phyloP scores from a whole-genome alignment of 495 filamentous ascomycete genomes.

The Penicillium subrubescens region DNA sequence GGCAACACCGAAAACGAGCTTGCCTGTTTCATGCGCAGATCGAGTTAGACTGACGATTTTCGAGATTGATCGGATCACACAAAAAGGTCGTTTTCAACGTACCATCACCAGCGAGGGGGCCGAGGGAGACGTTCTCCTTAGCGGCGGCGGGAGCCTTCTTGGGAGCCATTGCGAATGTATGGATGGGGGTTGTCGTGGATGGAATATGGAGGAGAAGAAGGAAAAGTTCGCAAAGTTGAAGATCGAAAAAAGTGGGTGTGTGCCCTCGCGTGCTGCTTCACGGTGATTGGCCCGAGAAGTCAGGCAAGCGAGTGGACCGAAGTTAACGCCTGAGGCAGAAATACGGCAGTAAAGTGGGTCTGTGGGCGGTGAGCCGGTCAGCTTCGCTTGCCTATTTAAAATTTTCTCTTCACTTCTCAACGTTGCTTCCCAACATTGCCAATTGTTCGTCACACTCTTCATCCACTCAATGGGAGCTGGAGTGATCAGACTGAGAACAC shows the following conservation, averaged over 20 bases:
- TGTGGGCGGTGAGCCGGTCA: slow-evolving; percentile 31
- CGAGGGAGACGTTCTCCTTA: slow-evolving; percentile 98
- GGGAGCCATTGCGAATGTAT: slow-evolving; percentile 61
- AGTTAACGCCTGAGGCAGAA: slow-evolving; percentile 5
- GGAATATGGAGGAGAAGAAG: slow-evolving; percentile 43
- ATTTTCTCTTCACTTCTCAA: slow-evolving; percentile 23
- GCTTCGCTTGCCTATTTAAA: slow-evolving; percentile 39
- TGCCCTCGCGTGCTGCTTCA: slow-evolving; percentile 39
- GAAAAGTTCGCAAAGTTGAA: slow-evolving; percentile 18
- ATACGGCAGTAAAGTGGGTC: slow-evolving; percentile 35
- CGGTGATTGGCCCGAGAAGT: slow-evolving; percentile 34
- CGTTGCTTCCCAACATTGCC: slow-evolving; percentile 4
- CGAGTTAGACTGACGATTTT: slow-evolving; percentile 17
- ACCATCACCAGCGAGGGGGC: slow-evolving; percentile 92
- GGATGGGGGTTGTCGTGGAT: slow-evolving; percentile 44
- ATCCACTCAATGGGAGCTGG: slow-evolving; percentile 6
- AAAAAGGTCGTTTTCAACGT: slow-evolving; percentile 27
- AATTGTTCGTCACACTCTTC: slow-evolving; percentile 22
- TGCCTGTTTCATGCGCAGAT: slow-evolving; percentile 56
- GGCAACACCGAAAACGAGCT: slow-evolving; percentile 98
- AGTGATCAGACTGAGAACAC: neutral
- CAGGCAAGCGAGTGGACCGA: slow-evolving; percentile 45
- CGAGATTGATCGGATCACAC: neutral
- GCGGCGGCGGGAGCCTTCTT: slow-evolving; percentile 78
- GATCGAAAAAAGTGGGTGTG: slow-evolving; percentile 46